Evolutionary conservation across 495 filamentous ascomycete genomes (phyloP).

Genomic region (Penicillium odoratum): DNA sequence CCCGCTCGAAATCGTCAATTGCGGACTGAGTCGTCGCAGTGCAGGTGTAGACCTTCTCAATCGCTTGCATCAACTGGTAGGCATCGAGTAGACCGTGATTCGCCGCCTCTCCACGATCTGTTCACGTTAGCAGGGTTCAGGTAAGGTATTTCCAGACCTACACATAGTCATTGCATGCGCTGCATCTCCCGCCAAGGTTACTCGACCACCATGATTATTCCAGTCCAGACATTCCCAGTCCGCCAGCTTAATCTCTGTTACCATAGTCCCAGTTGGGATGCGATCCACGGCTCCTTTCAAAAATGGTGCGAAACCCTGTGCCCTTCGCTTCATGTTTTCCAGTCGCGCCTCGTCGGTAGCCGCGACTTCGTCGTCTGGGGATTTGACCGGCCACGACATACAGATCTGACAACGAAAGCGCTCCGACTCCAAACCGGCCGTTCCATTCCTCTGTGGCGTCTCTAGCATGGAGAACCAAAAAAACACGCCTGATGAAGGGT

Average conservation of each 20-base stretch:
- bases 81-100: conserved; percentile 58
- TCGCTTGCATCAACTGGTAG: conserved; percentile 24
- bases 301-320: conserved; percentile 51
- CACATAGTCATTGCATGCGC: conserved; percentile 65
- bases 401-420: conserved; percentile 29
- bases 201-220: conserved; percentile 47
- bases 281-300: conserved; percentile 42
- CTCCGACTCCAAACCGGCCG: conserved; percentile 4
- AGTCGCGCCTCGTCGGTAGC: conserved; percentile 38
- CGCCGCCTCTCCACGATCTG: conserved; percentile 54
- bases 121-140: neutral
- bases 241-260: conserved; percentile 50
- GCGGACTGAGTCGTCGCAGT: conserved; percentile 25
- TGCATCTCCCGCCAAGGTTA: conserved; percentile 60
- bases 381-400: conserved; percentile 34
- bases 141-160: conserved; percentile 21
- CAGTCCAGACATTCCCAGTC: conserved; percentile 50
- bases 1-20: conserved; percentile 52
- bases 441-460: conserved; percentile 26
- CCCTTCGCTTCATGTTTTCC: conserved; percentile 51
- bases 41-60: conserved; percentile 19
- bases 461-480: conserved; percentile 52
- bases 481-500: conserved; percentile 54
- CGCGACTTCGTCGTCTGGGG: conserved; percentile 34
- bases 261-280: conserved; percentile 42